Evolutionary conservation across 2,329 filamentous ascomycete genomes (phyloP).

Genomic region (Claviceps purpurea): DNA sequence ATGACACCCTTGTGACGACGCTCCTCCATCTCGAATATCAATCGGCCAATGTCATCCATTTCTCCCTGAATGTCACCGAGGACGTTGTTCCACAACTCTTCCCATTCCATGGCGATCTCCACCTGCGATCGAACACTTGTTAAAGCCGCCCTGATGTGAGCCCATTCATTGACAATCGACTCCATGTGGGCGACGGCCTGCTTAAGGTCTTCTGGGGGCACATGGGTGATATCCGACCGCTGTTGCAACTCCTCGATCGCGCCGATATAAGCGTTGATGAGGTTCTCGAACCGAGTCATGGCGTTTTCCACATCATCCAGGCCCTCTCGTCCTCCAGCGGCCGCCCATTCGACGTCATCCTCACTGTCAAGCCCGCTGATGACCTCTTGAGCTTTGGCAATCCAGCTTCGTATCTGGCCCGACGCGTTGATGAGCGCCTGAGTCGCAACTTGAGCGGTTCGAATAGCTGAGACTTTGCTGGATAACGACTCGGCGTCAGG

Average conservation of each 20-base stretch:
- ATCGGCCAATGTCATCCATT: conserved; percentile 59
- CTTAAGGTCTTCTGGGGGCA: conserved; percentile 59
- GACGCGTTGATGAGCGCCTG: conserved; percentile 75
- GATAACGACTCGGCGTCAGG: conserved; percentile 77
- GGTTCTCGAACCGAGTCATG: conserved; percentile 70
- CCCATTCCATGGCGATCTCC: conserved; percentile 97
- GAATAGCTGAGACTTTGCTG: conserved; percentile 70
- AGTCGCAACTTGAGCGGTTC: conserved; percentile 71
- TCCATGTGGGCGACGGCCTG: conserved; percentile 82
- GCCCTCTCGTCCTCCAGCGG: conserved; percentile 69
- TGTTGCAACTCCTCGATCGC: conserved; percentile 87
- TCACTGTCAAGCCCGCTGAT: conserved; percentile 82
- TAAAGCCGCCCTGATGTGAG: conserved; percentile 63
- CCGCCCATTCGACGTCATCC: conserved; percentile 96
- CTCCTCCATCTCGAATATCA: conserved; percentile 98
- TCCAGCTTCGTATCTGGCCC: conserved; percentile 89
- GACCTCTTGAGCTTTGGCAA: conserved; percentile 80
- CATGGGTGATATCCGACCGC: conserved; percentile 58
- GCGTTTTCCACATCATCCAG: conserved; percentile 60
- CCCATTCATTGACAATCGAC: conserved; percentile 70
- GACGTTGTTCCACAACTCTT: conserved; percentile 89
- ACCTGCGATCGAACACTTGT: conserved; percentile 78
- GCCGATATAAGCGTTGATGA: conserved; percentile 84
- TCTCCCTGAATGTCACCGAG: conserved; percentile 87
- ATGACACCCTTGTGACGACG: conserved; percentile 70